Conservation (phyloP, 768 basidiomycete species). For the Chalciporus sphaerocephalus region DNA sequence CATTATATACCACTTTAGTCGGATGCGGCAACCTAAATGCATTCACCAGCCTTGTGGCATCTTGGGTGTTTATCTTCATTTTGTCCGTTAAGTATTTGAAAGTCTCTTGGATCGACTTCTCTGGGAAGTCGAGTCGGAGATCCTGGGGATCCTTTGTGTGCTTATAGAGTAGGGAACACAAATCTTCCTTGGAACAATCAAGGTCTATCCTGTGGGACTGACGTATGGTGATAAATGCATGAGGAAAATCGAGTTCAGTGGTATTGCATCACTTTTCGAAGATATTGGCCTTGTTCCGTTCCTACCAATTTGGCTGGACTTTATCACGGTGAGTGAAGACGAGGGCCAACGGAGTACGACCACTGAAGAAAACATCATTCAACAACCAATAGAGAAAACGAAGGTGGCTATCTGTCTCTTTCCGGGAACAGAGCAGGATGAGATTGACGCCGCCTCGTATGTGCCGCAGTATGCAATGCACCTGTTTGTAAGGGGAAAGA, state of each 20-base stretch:
- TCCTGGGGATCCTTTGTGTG: conserved; percentile 5
- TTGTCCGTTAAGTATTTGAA: conserved; percentile 7
- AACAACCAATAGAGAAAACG: conserved; percentile 37
- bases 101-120: conserved; percentile 3
- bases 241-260: conserved; percentile 3
- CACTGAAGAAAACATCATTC: conserved; percentile 35
- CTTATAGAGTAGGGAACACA: conserved; percentile 8
- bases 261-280: conserved; percentile 13
- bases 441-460: conserved; percentile 36
- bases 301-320: conserved; percentile 37
- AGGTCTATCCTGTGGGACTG: neutral
- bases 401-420: conserved; percentile 33
- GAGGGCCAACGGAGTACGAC: conserved; percentile 34
- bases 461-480: conserved; percentile 31
- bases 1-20: conserved; percentile 2
- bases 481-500: conserved; percentile 25
- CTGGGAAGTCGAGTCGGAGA: conserved; percentile 15
- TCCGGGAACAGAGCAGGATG: conserved; percentile 37
- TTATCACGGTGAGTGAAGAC: conserved; percentile 38
- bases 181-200: conserved; percentile 11
- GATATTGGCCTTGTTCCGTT: conserved; percentile 22
- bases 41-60: conserved; percentile 15
- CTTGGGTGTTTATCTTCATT: conserved; percentile 8
- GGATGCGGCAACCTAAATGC: no score
- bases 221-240: conserved; percentile 19